A percentile compares a stretch with the other conserved stretches of the same genome.
Evolutionary conservation across 148 eudicot species (phyloP).

Genomic region (Chenopodium formosanum): DNA sequence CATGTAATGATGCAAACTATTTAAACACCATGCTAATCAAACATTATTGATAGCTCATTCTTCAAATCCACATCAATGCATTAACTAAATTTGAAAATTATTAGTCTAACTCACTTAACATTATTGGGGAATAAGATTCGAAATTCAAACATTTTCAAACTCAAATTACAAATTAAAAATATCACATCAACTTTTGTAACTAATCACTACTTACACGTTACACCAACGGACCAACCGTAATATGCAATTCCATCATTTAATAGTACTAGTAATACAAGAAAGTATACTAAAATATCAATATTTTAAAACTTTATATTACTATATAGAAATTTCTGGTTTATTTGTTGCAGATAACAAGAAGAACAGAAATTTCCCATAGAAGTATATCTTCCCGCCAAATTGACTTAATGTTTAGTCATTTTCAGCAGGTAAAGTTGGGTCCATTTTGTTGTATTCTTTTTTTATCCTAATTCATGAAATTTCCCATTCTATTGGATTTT

Average conservation of each 20-base stretch:
- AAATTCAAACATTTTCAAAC: not conserved
- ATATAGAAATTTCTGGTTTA: not conserved
- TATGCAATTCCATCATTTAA: not conserved
- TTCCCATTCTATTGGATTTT: not conserved
- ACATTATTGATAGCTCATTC: not conserved
- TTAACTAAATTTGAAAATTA: not conserved
- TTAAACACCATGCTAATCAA: not conserved
- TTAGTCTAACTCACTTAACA: not conserved
- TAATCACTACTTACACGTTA: slow-evolving; percentile 1
- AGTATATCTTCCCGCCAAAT: slow-evolving; percentile 21
- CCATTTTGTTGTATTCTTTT: slow-evolving; percentile 7
- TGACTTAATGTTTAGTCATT: slow-evolving; percentile 18
- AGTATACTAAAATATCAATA: not conserved
- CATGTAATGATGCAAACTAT: not conserved
- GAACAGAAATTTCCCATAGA: not conserved
- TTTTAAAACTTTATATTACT: not conserved
- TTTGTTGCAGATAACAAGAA: not conserved
- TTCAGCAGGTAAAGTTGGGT: slow-evolving; percentile 23
- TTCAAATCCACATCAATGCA: slow-evolving; percentile 13
- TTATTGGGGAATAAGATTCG: not conserved
- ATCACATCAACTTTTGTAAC: slow-evolving; percentile 8
- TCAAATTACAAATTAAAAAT: not conserved
- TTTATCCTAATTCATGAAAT: not conserved
- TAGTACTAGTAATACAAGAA: not conserved
- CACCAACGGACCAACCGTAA: slow-evolving; percentile 1